phyloP scores from a whole-genome alignment of 2,329 filamentous ascomycete species.

The Ceratocystis cacaofunesta region DNA sequence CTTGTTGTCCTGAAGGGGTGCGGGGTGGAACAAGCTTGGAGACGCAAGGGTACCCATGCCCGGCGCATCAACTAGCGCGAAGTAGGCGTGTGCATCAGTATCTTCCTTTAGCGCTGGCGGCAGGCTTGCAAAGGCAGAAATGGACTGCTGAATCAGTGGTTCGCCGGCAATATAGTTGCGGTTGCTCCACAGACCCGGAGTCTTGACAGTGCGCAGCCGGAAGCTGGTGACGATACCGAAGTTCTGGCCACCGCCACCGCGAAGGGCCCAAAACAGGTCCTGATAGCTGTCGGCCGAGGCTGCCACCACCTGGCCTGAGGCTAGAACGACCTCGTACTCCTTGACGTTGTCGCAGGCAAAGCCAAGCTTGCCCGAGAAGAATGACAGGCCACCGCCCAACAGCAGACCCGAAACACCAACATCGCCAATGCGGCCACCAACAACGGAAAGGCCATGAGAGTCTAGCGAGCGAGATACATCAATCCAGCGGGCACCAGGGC shows the following conservation, averaged over 20 bases:
- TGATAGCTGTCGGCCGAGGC: constrained; percentile 28
- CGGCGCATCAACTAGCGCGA: constrained; percentile 24
- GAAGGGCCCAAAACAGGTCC: constrained; percentile 43
- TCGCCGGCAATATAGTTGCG: background rate
- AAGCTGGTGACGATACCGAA: constrained; percentile 41
- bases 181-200: constrained; percentile 25
- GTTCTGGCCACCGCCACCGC: constrained; percentile 37
- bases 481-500: constrained; percentile 32
- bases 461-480: constrained; percentile 20
- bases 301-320: constrained; percentile 28
- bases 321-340: constrained; percentile 32
- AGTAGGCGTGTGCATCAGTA: constrained; percentile 13
- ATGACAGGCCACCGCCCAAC: constrained; percentile 20
- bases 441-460: constrained; percentile 26
- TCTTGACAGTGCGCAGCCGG: constrained; percentile 27
- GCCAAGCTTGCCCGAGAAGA: constrained; percentile 25
- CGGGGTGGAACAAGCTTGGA: constrained; percentile 10
- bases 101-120: constrained; percentile 15
- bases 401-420: constrained; percentile 23
- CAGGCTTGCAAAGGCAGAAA: constrained; percentile 18
- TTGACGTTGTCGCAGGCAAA: constrained; percentile 31
- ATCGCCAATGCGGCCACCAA: constrained; percentile 29
- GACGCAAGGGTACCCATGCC: constrained; percentile 21
- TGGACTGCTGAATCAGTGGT: background rate
- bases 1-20: constrained; percentile 19